phyloP scores from a whole-genome alignment of 2,329 filamentous ascomycete genomes.

The Hymenoscyphus scutula region DNA sequence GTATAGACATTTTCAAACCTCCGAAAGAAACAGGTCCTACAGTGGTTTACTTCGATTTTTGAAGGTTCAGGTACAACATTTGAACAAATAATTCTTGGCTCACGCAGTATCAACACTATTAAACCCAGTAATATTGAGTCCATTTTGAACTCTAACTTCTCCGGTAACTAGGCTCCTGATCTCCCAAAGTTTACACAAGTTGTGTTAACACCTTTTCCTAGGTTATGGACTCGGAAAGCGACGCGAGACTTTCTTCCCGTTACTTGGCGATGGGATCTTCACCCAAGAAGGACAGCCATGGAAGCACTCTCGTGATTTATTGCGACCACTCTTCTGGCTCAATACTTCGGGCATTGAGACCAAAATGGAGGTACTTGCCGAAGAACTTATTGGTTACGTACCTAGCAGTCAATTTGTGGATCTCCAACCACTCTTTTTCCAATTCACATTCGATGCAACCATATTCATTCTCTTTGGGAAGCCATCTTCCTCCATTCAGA shows the following conservation, averaged over 20 bases:
- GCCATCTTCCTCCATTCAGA: not conserved
- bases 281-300: not conserved
- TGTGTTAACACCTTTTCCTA: not conserved
- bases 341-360: not conserved
- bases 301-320: not conserved
- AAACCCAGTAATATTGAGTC: not conserved
- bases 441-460: conserved; percentile 4
- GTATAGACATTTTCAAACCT: not conserved
- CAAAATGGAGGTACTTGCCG: not conserved
- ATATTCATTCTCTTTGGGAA: conserved; percentile 5
- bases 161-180: not conserved
- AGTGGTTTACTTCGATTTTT: not conserved
- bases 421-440: conserved; percentile 1
- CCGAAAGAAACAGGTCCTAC: not conserved
- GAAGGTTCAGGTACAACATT: not conserved
- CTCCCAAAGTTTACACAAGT: not conserved
- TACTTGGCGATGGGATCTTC: not conserved
- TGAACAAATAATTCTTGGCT: not conserved
- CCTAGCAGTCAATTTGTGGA: not conserved
- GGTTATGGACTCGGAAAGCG: not conserved
- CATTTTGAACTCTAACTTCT: not conserved
- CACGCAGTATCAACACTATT: not conserved
- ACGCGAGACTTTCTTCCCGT: not conserved
- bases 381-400: not conserved
- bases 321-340: not conserved